Conservation (phyloP, 768 basidiomycete genomes). For the Tylopilus intermedius region DNA sequence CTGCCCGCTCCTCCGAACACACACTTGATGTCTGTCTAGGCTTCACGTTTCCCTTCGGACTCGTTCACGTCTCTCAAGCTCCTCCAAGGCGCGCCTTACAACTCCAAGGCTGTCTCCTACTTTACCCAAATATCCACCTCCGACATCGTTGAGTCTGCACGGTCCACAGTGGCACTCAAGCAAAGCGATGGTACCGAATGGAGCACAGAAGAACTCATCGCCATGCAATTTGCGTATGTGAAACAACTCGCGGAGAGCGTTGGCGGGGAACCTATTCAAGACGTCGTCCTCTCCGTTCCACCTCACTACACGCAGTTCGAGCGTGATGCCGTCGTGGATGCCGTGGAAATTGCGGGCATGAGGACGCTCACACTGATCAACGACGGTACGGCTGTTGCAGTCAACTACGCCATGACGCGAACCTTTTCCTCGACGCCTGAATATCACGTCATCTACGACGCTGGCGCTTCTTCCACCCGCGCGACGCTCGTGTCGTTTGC, state of each 20-base stretch:
- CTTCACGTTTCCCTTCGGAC: conserved; percentile 85
- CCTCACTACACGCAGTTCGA: conserved; percentile 88
- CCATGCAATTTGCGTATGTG: conserved; percentile 90
- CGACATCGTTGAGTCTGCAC: conserved; percentile 47
- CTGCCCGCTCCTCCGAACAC: neutral
- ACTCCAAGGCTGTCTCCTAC: conserved; percentile 55
- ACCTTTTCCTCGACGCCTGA: conserved; percentile 68
- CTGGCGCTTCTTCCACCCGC: conserved; percentile 77
- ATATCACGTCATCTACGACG: conserved; percentile 90
- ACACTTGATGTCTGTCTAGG: conserved; percentile 42
- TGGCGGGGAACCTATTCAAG: conserved; percentile 71
- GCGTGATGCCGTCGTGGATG: conserved; percentile 86
- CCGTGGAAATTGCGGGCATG: conserved; percentile 87
- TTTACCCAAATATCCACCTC: conserved; percentile 53
- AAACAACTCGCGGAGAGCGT: conserved; percentile 79
- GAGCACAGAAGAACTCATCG: conserved; percentile 86
- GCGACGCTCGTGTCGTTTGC: conserved; percentile 75
- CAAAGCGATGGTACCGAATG: conserved; percentile 65
- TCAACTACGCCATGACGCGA: conserved; percentile 98
- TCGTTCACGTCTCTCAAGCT: conserved; percentile 84
- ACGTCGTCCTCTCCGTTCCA: conserved; percentile 87
- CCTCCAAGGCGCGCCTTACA: conserved; percentile 66
- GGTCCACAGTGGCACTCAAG: conserved; percentile 56
- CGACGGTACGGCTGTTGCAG: conserved; percentile 91
- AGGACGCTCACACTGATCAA: conserved; percentile 80